phyloP scores from a whole-genome alignment of 2,329 filamentous ascomycete genomes.

The Fusarium veterinarium region DNA sequence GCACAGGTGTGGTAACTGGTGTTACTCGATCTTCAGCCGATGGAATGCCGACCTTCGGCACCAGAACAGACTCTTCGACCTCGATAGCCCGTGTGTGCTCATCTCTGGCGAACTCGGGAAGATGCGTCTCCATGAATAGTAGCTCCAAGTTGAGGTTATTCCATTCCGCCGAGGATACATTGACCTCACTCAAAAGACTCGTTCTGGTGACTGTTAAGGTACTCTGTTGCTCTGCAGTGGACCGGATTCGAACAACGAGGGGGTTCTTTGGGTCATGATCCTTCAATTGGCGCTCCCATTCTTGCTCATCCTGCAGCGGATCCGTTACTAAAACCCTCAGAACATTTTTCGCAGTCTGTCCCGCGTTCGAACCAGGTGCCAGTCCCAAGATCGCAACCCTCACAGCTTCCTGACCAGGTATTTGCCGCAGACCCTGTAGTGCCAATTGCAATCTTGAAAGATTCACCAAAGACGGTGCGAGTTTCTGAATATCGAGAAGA shows the following conservation, averaged over 20 bases:
- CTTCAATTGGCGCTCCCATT: slow-evolving; percentile 75
- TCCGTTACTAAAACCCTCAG: slow-evolving; percentile 78
- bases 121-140: slow-evolving; percentile 64
- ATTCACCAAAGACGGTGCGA: slow-evolving; percentile 71
- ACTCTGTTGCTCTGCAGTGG: slow-evolving; percentile 45
- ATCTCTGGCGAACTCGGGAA: slow-evolving; percentile 49
- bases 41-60: slow-evolving; percentile 78
- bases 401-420: slow-evolving; percentile 66
- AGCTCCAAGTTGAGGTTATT: slow-evolving; percentile 74
- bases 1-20: slow-evolving; percentile 82
- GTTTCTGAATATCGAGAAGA: slow-evolving; percentile 69
- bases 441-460: slow-evolving; percentile 79
- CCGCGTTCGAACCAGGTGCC: slow-evolving; percentile 51
- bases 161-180: slow-evolving; percentile 71
- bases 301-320: slow-evolving; percentile 69
- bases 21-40: slow-evolving; percentile 73
- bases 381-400: slow-evolving; percentile 69
- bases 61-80: slow-evolving; percentile 75
- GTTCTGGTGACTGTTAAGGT: slow-evolving; percentile 46
- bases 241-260: slow-evolving; percentile 69
- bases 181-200: slow-evolving; percentile 66
- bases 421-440: slow-evolving; percentile 70
- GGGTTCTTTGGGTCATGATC: slow-evolving; percentile 64
- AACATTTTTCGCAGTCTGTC: slow-evolving; percentile 69
- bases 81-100: slow-evolving; percentile 48